Base-by-base conservation (phyloP, 2,329 filamentous ascomycete genomes). In the Fusarium udum region DNA sequence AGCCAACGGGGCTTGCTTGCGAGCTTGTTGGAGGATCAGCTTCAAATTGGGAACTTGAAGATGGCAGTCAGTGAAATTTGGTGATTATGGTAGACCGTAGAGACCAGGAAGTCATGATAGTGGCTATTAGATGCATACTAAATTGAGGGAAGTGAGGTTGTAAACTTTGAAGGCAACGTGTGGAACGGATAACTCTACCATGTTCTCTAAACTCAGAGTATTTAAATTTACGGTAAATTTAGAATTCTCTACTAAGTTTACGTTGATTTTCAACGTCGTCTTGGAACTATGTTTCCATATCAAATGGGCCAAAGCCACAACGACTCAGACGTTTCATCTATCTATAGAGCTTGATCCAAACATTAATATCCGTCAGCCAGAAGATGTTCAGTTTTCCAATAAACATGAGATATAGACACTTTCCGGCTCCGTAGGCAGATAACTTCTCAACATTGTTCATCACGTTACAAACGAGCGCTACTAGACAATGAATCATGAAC, bases 1-100 rank as follows among this genome's bases (percentile, higher is more conserved):
- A 73, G 69, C 70, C 70, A 73, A 72, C 69, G 71, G 61, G 71
- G 71, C 71, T 71, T 69, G 4, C 16, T 53, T 58, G 70, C 36
- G 49, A 73, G 13, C 32, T 69, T 60, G 31, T 46, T 73, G 1
- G 4, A 15, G 2, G 4, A 0, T 0, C 0, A 0, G 0, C 0
- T 1, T 7, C 5, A 16, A 5, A 51, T 40, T 18, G 20, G 0
- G 2, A 15, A 6, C 3, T 24, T 66, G 18, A 26, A 39, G 34
- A 39, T 53, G 1, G 3, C 10, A 3, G 4, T 9, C 16, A 51
- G 4, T 28, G 18, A 24, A 28, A 53, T 22, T 7, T 22, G 24
- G n/a, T 16, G 18, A 13, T 18, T 13, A 8, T 5, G 11, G 13
- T n/a, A n/a, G n/a, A n/a, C n/a, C n/a, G 18, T 22, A 11, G 26